Base-by-base conservation (phyloP, 2,329 filamentous ascomycete genomes). In the Pseudogymnoascus sp. region DNA sequence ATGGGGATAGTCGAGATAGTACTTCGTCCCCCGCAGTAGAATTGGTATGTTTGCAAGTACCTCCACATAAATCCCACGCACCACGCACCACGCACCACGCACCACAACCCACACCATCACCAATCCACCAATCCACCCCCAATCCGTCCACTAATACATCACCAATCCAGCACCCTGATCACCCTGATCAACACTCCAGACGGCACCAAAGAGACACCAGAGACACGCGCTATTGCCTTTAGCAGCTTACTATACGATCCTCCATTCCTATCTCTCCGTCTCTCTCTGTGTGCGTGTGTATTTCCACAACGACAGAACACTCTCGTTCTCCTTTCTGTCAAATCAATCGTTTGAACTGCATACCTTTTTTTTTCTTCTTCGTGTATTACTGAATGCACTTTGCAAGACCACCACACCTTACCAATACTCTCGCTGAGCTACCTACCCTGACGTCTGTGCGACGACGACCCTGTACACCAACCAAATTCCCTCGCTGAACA, bases 391-490 rank as follows among this genome's bases (percentile, higher is more conserved):
- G 19, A n/a, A n/a, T n/a, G 23, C 12, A 45, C 39, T 23, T 45
- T 26, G 10, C 5, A n/a, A n/a, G n/a, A 19, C 19, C 39, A 19
- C 12, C 12, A 23, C 18, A 41, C 19, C 39, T 45, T 45, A 12
- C 12, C 39, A 45, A 45, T 45, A 38, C 39, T 26, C 39, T 26
- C 38, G 7, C 39, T 45, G 39, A 45, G 39, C 39, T 45, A 26
- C 39, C 39, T 45, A 26, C 39, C 39, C 39, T 26, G 39, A 45
- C 19, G 39, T 45, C 39, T 45, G 39, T 45, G 39, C 39, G 39
- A 45, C 39, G 39, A 45, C 39, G 39, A 45, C 37, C 39, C 39
- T 45, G 39, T 45, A 23, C 38, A 39, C 39, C 39, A 45, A 45
- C 39, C 39, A 45, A 41, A 41, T 41, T 41, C 38, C 38, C 38